Conservation (phyloP, 1,139 yeast species). For the Wickerhamomyces sp. region DNA sequence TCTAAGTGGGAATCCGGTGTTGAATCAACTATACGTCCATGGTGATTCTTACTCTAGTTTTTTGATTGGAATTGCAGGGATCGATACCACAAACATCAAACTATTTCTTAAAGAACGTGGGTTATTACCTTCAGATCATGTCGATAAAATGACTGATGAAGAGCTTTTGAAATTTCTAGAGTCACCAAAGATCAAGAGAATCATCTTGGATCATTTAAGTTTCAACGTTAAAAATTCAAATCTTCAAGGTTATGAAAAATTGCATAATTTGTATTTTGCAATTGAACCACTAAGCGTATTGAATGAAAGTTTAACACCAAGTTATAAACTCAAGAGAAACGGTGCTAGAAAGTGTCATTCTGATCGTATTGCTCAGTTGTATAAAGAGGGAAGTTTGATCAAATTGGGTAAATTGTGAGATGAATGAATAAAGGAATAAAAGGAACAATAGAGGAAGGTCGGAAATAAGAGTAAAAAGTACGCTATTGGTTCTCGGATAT, state of each 20-base stretch:
- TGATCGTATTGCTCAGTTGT: slow-evolving; percentile 39
- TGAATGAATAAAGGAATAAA: no score
- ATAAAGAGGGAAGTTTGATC: slow-evolving; percentile 42
- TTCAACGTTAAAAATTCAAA: slow-evolving; percentile 24
- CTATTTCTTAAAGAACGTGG: neutral
- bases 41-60: slow-evolving; percentile 41
- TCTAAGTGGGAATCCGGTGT: slow-evolving; percentile 33
- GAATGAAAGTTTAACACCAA: slow-evolving; percentile 58
- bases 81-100: slow-evolving; percentile 28
- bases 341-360: slow-evolving; percentile 45
- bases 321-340: slow-evolving; percentile 58
- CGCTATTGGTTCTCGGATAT: no score
- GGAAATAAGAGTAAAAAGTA: no score
- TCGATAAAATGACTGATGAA: slow-evolving; percentile 7
- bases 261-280: slow-evolving; percentile 48
- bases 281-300: slow-evolving; percentile 58
- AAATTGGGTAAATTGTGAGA: no score
- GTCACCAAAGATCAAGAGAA: slow-evolving; percentile 25
- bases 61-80: slow-evolving; percentile 43
- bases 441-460: no score
- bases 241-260: slow-evolving; percentile 45
- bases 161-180: slow-evolving; percentile 17
- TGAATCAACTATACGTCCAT: slow-evolving; percentile 37
- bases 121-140: neutral
- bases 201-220: slow-evolving; percentile 19